A percentile compares a stretch with the other conserved stretches of the same genome.
phyloP scores from a whole-genome alignment of 2,329 filamentous ascomycete genomes.

The Apiospora malaysiana region DNA sequence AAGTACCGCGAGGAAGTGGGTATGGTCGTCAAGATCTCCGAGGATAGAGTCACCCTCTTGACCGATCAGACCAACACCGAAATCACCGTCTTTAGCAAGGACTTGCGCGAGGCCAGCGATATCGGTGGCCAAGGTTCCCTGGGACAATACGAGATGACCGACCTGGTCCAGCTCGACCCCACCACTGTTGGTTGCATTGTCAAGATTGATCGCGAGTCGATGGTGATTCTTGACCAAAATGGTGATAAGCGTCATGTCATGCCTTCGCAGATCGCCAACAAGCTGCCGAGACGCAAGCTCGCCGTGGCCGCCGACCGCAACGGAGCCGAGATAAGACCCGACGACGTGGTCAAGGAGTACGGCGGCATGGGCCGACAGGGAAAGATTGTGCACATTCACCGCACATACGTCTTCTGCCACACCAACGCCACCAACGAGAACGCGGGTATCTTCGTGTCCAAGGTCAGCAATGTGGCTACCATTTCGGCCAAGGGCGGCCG shows the following conservation, averaged over 20 bases:
- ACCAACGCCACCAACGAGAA: conserved; percentile 86
- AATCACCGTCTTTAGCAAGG: conserved; percentile 97
- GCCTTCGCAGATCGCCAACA: conserved; percentile 90
- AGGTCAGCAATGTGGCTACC: conserved; percentile 84
- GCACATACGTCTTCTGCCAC: conserved; percentile 89
- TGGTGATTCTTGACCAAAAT: conserved; percentile 90
- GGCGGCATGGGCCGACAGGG: conserved; percentile 85
- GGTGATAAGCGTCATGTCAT: conserved; percentile 81
- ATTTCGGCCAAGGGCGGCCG: conserved; percentile 94
- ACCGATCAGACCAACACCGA: conserved; percentile 93
- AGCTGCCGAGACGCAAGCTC: conserved; percentile 79
- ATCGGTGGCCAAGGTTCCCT: conserved; percentile 83
- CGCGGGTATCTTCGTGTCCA: conserved; percentile 85
- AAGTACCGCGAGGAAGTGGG: conserved; percentile 94
- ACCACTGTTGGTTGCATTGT: conserved; percentile 92
- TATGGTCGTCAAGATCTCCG: conserved; percentile 92
- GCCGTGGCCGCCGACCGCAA: conserved; percentile 92
- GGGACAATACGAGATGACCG: conserved; percentile 91
- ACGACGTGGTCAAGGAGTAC: conserved; percentile 91
- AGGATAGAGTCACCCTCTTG: conserved; percentile 90
- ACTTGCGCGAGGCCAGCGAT: conserved; percentile 90
- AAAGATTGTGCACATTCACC: conserved; percentile 91
- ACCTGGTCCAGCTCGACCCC: conserved; percentile 91
- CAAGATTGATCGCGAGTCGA: conserved; percentile 92
- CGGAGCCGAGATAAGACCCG: conserved; percentile 88